These are phyloP conservation scores for Aspergillus tubingensis DNA, from an alignment of 2,329 filamentous ascomycete species.

Conservation along the genomic window DNA sequence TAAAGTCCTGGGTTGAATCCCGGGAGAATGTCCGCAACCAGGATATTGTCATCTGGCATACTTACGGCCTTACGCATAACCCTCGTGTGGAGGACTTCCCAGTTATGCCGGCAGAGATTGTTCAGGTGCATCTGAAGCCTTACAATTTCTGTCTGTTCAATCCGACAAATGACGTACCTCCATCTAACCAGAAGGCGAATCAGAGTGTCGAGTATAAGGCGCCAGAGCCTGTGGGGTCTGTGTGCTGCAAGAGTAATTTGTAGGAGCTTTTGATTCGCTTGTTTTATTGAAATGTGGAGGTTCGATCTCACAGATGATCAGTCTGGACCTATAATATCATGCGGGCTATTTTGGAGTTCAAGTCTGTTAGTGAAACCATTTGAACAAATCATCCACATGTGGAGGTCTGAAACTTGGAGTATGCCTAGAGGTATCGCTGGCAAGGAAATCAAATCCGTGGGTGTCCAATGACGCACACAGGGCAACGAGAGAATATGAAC, in stretches of 20 bases:
- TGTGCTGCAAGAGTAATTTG: background rate
- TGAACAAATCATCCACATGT: background rate
- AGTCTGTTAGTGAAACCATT: background rate
- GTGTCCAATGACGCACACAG: background rate
- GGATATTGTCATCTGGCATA: slow-evolving; percentile 39
- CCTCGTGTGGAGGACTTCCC: slow-evolving; percentile 10
- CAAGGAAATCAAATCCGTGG: too few relatives aligned
- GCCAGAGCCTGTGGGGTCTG: background rate
- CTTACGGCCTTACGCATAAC: slow-evolving; percentile 6
- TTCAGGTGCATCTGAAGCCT: background rate
- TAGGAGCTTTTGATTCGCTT: background rate
- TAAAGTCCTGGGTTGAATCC: slow-evolving; percentile 19
- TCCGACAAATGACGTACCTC: background rate
- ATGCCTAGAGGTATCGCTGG: too few relatives aligned
- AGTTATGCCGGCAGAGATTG: slow-evolving; percentile 7
- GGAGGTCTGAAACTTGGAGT: too few relatives aligned
- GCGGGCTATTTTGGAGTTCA: background rate
- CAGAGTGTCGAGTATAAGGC: background rate
- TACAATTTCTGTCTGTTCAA: background rate
- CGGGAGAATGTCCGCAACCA: slow-evolving; percentile 25
- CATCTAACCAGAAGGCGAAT: background rate
- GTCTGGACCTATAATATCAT: too few relatives aligned
- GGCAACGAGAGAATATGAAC: background rate
- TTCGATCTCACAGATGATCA: too few relatives aligned
- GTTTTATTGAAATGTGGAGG: too few relatives aligned